Conservation (phyloP, 306 rosid species). For the Dalbergia oliveri region DNA sequence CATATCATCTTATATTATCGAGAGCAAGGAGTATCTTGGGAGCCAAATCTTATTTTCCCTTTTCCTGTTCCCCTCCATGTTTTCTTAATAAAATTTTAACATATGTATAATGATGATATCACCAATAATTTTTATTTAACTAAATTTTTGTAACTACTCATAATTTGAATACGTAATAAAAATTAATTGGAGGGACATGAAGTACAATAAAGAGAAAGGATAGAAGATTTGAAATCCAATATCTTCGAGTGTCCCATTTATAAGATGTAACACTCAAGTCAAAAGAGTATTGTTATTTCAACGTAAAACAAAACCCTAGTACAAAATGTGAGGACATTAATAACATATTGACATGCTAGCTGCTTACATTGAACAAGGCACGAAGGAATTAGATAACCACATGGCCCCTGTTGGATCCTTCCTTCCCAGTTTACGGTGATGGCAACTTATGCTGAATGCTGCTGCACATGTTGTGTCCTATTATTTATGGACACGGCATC, state of each 20-base stretch:
- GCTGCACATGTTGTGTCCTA: constrained; percentile 48
- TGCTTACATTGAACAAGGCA: not conserved
- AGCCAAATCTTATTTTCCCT: too few species aligned
- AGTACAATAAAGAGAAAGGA: too few species aligned
- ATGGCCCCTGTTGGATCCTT: constrained; percentile 28
- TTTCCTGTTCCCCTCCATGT: too few species aligned
- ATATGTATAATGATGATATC: too few species aligned
- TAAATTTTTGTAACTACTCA: too few species aligned
- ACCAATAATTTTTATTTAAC: too few species aligned
- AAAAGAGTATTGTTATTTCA: not conserved
- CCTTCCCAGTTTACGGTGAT: constrained; percentile 15
- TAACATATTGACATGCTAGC: not conserved
- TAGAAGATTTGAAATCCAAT: too few species aligned
- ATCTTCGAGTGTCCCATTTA: not conserved
- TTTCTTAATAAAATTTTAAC: too few species aligned
- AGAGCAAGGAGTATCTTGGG: not conserved
- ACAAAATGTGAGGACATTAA: constrained; percentile 2
- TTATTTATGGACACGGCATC: constrained; percentile 33
- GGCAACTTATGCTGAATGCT: not conserved
- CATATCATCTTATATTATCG: too few species aligned
- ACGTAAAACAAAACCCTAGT: too few species aligned
- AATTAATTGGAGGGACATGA: too few species aligned
- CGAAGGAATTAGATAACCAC: not conserved
- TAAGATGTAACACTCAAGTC: not conserved
- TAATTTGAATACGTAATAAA: too few species aligned